Base-by-base conservation (phyloP, 139 green algal genomes). In the Coccomyxa sp. region DNA sequence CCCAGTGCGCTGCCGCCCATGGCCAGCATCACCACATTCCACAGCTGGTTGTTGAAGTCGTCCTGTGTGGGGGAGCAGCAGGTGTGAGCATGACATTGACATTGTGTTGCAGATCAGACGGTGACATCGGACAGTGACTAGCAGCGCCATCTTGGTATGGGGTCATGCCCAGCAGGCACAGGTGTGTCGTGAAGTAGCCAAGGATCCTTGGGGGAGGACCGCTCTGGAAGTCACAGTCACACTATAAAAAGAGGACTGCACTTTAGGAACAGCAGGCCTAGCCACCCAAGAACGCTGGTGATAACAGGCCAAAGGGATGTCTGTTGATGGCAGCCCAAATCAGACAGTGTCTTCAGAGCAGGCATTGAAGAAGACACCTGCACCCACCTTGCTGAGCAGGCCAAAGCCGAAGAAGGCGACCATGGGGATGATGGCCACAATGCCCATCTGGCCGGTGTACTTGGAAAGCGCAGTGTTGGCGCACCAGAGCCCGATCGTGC, bases 21-120 rank as follows among this genome's bases (percentile, higher is more conserved):
- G n/a, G 92, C 92, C 81, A 96, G 88, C 92, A 96, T 94, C 28
- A 96, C 91, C 13, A 96, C 91, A 75, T 94, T 92, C 92, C 92
- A 96, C 59, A 93, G 86, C 77, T 94, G 93, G 31, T 81, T 83
- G 83, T 94, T 94, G 88, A 94, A 96, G 84, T 96, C 92, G 80
- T 96, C 92, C 88, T 91, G 87, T 30, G 23, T 60, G 74, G 28
- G 9, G 9, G 3, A 74, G 66, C 71, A 78, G 23, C 27, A 30
- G 71, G 71, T 31, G 71, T 78, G 71, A 30, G 71, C 27, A 78
- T 78, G 27, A 78, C 27, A 7, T 78, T 27, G 71, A 51, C 38
- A 51, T 7, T 51, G 38, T 51, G 66, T 1, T 28, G 21, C 66
- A 27, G 4, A 23, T 27, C 66, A 75, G 10, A 75, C 10, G 21